These are phyloP conservation scores for Phylloporus arenicola DNA, from an alignment of 768 basidiomycete genomes.

Conservation along the genomic window DNA sequence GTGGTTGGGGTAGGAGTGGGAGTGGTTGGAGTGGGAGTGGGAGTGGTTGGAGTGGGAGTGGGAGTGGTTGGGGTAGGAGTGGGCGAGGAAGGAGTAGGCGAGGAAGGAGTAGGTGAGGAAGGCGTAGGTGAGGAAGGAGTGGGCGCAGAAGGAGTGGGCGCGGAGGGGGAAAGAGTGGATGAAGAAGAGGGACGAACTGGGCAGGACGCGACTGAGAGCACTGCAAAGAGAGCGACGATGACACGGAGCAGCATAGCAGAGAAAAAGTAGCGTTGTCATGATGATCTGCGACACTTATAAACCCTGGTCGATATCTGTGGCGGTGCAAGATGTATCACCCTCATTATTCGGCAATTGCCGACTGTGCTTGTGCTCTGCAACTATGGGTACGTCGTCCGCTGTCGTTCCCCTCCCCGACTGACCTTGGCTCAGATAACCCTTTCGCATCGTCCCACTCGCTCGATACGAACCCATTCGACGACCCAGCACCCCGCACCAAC, in stretches of 20 bases:
- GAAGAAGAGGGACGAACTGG: constrained; percentile 17
- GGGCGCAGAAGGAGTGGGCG: too few species aligned
- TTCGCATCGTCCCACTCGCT: constrained; percentile 83
- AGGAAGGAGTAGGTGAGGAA: too few species aligned
- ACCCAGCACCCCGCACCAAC: constrained; percentile 49
- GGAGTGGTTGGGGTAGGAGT: too few species aligned
- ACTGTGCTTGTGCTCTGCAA: not conserved
- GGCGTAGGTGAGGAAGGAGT: too few species aligned
- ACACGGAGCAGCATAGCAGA: constrained; percentile 33
- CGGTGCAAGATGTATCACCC: not conserved
- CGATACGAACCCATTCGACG: constrained; percentile 87
- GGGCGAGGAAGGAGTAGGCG: too few species aligned
- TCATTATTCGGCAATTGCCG: constrained; percentile 4
- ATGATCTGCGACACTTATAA: not conserved
- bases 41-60: too few species aligned
- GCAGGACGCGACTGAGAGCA: constrained; percentile 45
- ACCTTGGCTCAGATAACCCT: constrained; percentile 43
- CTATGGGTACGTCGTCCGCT: too few species aligned
- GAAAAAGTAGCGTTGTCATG: not conserved
- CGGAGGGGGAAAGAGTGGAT: too few species aligned
- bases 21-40: too few species aligned
- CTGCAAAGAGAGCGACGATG: constrained; percentile 52
- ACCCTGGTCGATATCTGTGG: not conserved
- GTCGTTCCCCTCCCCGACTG: too few species aligned
- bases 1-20: too few species aligned